Evolutionary conservation across 129 eudicot species (phyloP).

Genomic region (Helichrysum umbraculigerum): DNA sequence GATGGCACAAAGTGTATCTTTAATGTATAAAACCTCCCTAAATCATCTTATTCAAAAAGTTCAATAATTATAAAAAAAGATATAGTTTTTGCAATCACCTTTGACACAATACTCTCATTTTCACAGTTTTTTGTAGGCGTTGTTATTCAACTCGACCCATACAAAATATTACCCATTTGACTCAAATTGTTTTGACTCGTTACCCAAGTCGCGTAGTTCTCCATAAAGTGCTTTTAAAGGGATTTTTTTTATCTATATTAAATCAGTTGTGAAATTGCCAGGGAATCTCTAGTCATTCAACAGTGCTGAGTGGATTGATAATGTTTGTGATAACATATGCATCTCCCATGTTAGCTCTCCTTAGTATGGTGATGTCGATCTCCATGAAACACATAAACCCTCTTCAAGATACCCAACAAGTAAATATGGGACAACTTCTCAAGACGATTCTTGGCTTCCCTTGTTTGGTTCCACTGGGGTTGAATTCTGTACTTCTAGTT

Average conservation of each 20-base stretch:
- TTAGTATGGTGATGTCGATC: conserved; percentile 61
- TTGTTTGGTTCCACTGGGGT: conserved; percentile 76
- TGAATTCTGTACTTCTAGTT: conserved; percentile 72
- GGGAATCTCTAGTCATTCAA: conserved; percentile 95
- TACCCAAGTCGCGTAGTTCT: too few relatives aligned
- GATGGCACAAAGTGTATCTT: background rate
- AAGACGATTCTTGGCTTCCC: conserved; percentile 65
- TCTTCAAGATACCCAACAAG: conserved; percentile 20
- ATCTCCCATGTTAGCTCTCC: conserved; percentile 78
- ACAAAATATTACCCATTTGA: too few relatives aligned
- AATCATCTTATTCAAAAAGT: background rate
- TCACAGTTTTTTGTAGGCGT: too few relatives aligned
- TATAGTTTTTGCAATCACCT: background rate
- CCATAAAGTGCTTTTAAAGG: background rate
- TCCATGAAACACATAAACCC: conserved; percentile 44
- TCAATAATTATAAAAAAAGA: background rate
- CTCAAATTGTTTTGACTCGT: too few relatives aligned
- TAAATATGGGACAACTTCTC: conserved; percentile 51
- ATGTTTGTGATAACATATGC: conserved; percentile 95
- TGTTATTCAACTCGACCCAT: too few relatives aligned
- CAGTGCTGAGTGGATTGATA: conserved; percentile 69
- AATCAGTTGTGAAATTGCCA: conserved; percentile 24
- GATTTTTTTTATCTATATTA: background rate
- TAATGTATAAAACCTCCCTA: background rate
- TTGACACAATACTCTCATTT: background rate